Percentiles rank a stretch among this genome's conserved stretches.
Conservation (phyloP, 805 yeast genomes). For the Pichia pseudocactophila region DNA sequence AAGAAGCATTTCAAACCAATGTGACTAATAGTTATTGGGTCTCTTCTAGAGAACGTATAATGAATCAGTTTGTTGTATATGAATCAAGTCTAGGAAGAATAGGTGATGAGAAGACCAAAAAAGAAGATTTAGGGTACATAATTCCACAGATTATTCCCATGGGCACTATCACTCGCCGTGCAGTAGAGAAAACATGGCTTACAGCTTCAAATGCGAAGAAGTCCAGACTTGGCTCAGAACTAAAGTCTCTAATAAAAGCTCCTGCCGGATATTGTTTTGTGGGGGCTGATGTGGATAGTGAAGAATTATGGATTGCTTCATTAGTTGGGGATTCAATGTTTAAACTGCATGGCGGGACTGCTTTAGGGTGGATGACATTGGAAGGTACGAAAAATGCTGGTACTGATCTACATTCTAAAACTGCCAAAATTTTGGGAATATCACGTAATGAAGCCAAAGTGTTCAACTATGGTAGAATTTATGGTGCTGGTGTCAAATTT, state of each 20-base stretch:
- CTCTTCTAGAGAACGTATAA: constrained; percentile 77
- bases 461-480: constrained; percentile 93
- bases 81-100: constrained; percentile 5
- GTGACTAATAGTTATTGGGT: constrained; percentile 88
- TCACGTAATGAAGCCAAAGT: constrained; percentile 88
- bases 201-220: constrained; percentile 93
- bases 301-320: constrained; percentile 97
- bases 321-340: constrained; percentile 87
- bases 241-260: constrained; percentile 77
- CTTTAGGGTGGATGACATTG: constrained; percentile 98
- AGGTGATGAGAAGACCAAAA: constrained; percentile 6
- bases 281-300: constrained; percentile 99
- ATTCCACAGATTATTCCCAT: constrained; percentile 78
- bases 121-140: constrained; percentile 51
- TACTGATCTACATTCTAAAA: constrained; percentile 91
- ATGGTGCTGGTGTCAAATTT: constrained; percentile 93
- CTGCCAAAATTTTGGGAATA: constrained; percentile 84
- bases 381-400: constrained; percentile 90
- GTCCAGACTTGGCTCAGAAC: constrained; percentile 83
- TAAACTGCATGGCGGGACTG: constrained; percentile 88
- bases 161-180: constrained; percentile 96
- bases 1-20: constrained; percentile 68
- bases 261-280: constrained; percentile 87
- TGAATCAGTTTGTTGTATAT: constrained; percentile 74
- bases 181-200: constrained; percentile 95